Conservation (phyloP, 345 rosid genomes). For the Dipteronia sinensis region DNA sequence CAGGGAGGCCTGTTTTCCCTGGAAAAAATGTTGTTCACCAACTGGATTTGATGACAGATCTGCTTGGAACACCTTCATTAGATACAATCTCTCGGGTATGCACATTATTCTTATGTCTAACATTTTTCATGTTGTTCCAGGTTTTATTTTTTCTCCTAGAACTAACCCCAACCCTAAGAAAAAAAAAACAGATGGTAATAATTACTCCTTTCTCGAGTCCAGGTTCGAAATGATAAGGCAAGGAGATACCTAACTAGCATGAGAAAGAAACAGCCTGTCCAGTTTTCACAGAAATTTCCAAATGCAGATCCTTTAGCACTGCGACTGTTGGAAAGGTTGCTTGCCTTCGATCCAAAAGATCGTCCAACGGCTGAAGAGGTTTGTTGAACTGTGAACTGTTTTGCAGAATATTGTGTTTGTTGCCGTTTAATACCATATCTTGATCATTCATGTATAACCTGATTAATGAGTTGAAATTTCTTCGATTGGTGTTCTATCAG, state of each 20-base stretch:
- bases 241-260: slow-evolving; percentile 90
- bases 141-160: background rate
- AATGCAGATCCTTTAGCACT: slow-evolving; percentile 84
- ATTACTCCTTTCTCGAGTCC: slow-evolving; percentile 13
- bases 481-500: slow-evolving; percentile 37
- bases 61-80: slow-evolving; percentile 89
- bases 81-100: slow-evolving; percentile 87
- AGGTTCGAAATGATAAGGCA: slow-evolving; percentile 97
- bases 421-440: background rate
- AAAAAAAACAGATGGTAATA: background rate
- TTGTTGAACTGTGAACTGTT: slow-evolving; percentile 8
- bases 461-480: background rate
- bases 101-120: slow-evolving; percentile 4
- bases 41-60: slow-evolving; percentile 94
- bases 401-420: background rate
- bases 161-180: background rate
- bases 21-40: slow-evolving; percentile 98
- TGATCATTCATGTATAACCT: background rate
- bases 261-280: slow-evolving; percentile 85
- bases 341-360: slow-evolving; percentile 92
- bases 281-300: slow-evolving; percentile 75
- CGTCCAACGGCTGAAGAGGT: slow-evolving; percentile 95
- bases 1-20: slow-evolving; percentile 89
- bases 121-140: slow-evolving; percentile 1
- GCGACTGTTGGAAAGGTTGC: slow-evolving; percentile 68